Percentiles rank a stretch among this genome's conserved stretches.
Evolutionary conservation across 306 rosid species (phyloP).

Genomic region (Cicer judaicum): DNA sequence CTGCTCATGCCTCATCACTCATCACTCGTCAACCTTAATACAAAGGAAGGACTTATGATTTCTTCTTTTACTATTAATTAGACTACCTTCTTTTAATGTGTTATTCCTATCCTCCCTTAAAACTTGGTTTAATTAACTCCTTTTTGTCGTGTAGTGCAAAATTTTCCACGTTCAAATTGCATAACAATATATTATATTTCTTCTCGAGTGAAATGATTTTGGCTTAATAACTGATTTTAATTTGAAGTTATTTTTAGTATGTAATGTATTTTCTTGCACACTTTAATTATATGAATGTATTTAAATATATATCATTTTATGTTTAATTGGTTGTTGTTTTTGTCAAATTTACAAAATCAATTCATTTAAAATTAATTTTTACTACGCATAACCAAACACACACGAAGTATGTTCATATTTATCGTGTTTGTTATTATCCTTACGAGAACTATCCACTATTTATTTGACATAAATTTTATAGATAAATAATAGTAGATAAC

Average conservation of each 20-base stretch:
- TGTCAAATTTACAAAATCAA: too few relatives aligned
- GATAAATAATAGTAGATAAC: background rate
- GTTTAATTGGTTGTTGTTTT: too few relatives aligned
- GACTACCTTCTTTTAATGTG: background rate
- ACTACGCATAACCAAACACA: too few relatives aligned
- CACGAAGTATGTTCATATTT: too few relatives aligned
- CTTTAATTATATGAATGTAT: too few relatives aligned
- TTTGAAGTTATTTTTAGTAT: too few relatives aligned
- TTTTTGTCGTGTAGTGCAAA: background rate
- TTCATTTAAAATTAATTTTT: too few relatives aligned
- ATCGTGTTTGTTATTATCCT: background rate
- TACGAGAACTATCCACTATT: constrained; percentile 36
- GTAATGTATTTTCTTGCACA: too few relatives aligned
- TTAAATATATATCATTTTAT: too few relatives aligned
- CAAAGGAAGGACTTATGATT: constrained; percentile 17
- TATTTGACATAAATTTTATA: constrained; percentile 23
- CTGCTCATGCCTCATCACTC: constrained; percentile 26
- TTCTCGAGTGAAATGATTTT: too few relatives aligned
- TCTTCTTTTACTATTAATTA: background rate
- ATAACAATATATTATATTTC: too few relatives aligned
- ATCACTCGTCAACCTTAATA: constrained; percentile 36
- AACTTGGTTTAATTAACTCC: constrained; percentile 12
- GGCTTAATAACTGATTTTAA: too few relatives aligned
- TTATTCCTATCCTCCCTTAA: background rate
- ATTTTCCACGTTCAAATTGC: background rate